Percentiles rank a stretch among this genome's conserved stretches.
phyloP scores from a whole-genome alignment of 495 filamentous ascomycete genomes.

The Friedmanniomyces endolithicus region DNA sequence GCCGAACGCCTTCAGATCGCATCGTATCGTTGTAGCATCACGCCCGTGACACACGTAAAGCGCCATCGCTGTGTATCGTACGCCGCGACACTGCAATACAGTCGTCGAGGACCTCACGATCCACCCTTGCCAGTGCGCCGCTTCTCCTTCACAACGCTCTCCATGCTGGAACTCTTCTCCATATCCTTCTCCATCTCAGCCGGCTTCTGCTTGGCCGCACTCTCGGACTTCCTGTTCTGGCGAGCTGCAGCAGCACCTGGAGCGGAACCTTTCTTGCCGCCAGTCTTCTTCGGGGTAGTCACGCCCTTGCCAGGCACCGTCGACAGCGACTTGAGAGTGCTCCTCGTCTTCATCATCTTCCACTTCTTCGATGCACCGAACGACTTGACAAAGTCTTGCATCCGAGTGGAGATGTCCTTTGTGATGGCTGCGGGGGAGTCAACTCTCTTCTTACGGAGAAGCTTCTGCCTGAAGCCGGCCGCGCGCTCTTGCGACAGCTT shows the following conservation, averaged over 20 bases:
- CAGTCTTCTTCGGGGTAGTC: background rate
- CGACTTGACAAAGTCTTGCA: constrained; percentile 5
- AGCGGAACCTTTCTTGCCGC: background rate
- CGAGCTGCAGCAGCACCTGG: too few relatives aligned
- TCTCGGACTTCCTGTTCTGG: background rate
- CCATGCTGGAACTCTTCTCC: too few relatives aligned
- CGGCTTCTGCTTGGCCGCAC: background rate
- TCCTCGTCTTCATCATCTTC: background rate
- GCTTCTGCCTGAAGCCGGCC: background rate
- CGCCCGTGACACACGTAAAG: background rate
- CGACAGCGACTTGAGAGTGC: background rate
- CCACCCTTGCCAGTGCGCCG: too few relatives aligned
- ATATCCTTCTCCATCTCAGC: too few relatives aligned
- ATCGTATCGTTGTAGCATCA: background rate
- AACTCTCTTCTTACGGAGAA: constrained; percentile 5
- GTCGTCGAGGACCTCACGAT: too few relatives aligned
- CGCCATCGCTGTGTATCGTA: background rate
- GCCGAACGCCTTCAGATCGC: background rate
- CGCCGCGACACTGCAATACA: too few relatives aligned
- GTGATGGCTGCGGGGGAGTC: background rate
- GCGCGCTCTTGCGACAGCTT: constrained; percentile 6
- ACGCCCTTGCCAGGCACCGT: background rate
- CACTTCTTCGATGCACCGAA: background rate
- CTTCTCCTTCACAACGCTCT: too few relatives aligned
- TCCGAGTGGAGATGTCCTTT: constrained; percentile 7